Evolutionary conservation across 176 grass and related monocot species (phyloP).

Genomic region (Oryza punctata): DNA sequence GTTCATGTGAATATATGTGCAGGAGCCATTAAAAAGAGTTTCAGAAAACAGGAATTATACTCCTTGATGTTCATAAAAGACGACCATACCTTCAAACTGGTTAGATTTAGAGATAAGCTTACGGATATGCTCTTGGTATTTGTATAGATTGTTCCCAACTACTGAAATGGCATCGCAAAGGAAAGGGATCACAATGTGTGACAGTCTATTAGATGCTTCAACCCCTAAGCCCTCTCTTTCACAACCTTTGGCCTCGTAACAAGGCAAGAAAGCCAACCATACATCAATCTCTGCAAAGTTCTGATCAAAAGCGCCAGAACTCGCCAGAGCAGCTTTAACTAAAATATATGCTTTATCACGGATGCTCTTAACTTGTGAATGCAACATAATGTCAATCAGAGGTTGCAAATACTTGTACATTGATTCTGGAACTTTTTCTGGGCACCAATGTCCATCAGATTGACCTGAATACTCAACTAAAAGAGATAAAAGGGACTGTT

Average conservation of each 20-base stretch:
- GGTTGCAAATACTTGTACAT: conserved; percentile 93
- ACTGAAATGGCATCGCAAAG: conserved; percentile 86
- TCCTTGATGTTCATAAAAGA: conserved; percentile 16
- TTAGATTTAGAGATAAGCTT: conserved; percentile 60
- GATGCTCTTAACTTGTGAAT: conserved; percentile 60
- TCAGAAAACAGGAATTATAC: conserved; percentile 2
- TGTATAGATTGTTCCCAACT: conserved; percentile 90
- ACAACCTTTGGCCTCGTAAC: conserved; percentile 40
- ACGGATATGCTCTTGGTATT: conserved; percentile 71
- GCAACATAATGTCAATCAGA: conserved; percentile 60
- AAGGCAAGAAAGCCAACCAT: conserved; percentile 81
- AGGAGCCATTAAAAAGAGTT: neutral
- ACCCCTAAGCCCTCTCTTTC: conserved; percentile 38
- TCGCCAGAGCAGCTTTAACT: conserved; percentile 75
- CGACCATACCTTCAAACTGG: conserved; percentile 61
- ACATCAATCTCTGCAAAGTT: conserved; percentile 78
- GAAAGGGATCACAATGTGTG: conserved; percentile 77
- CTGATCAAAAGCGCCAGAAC: conserved; percentile 81
- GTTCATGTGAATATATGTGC: neutral
- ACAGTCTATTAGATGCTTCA: conserved; percentile 56
- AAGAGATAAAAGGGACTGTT: conserved; percentile 70
- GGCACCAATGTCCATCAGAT: conserved; percentile 43
- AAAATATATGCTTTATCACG: conserved; percentile 68
- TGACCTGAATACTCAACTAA: conserved; percentile 67
- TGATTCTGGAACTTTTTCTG: conserved; percentile 64